These are phyloP conservation scores for Macrocystidia cucumis DNA, from an alignment of 1,284 basidiomycete species.

Conservation along the genomic window DNA sequence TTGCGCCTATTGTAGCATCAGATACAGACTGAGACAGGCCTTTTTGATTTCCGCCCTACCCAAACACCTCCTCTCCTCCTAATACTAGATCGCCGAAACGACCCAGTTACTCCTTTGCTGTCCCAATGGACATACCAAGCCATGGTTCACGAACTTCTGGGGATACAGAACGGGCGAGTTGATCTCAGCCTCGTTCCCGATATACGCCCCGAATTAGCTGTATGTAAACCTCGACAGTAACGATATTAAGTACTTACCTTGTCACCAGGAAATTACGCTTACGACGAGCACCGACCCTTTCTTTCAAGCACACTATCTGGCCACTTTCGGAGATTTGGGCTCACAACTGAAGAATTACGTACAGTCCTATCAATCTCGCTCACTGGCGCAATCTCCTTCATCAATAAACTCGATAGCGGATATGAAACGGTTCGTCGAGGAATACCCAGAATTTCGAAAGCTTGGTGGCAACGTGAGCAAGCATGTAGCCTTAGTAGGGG, in stretches of 20 bases:
- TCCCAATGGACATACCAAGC: constrained; percentile 99
- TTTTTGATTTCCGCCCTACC: constrained; percentile 75
- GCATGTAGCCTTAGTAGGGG: constrained; percentile 95
- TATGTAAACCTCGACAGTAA: constrained; percentile 24
- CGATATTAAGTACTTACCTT: constrained; percentile 3
- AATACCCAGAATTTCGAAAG: constrained; percentile 96
- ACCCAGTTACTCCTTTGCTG: constrained; percentile 96
- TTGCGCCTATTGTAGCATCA: constrained; percentile 40
- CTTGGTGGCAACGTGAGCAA: constrained; percentile 98
- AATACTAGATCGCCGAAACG: constrained; percentile 88
- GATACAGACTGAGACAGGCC: constrained; percentile 60
- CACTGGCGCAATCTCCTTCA: constrained; percentile 69
- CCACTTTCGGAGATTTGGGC: constrained; percentile 97
- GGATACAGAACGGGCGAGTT: constrained; percentile 92
- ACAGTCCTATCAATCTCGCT: constrained; percentile 86
- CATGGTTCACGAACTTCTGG: constrained; percentile 96
- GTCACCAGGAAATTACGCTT: constrained; percentile 82
- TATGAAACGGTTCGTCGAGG: constrained; percentile 98
- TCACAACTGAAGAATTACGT: constrained; percentile 92
- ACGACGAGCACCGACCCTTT: constrained; percentile 92
- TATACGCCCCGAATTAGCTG: constrained; percentile 80
- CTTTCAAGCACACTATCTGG: constrained; percentile 86
- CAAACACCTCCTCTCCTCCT: constrained; percentile 71
- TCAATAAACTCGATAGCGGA: constrained; percentile 94
- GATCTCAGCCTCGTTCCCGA: constrained; percentile 82